Evolutionary conservation across 108 stramenopile genomes (phyloP), one percentile per base, ranked within the genome.

Genomic region (Cyclotella choctawhatcheeana): DNA sequence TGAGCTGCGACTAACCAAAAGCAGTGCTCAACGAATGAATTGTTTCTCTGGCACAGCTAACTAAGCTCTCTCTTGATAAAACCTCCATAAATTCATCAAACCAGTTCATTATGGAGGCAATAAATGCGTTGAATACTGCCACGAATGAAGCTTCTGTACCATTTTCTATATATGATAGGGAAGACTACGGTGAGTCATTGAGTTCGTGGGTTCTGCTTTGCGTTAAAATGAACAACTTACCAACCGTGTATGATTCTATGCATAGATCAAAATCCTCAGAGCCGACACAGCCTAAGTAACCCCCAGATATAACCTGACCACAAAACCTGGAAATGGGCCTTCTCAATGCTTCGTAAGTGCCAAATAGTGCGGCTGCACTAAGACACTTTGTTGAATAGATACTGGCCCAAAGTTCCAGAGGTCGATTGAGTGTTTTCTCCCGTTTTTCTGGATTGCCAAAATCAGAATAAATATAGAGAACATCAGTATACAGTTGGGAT

Each of bases 401-500:
- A 44, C 79, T 77, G 5, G 80, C 45, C 88, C 89, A 90, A 29
- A 85, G 86, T 24, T 74, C 48, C 6, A 76, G n/a, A 1, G 67
- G 68, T 32, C 92, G 69, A 44, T 67, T 73, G 26, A 84, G 64
- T 34, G 86, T 85, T 61, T 81, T 78, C 47, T 78, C 56, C 67
- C 85, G 73, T 64, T 83, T 85, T 26, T 32, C 47, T 24, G 84
- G 73, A 50, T 81, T 82, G 24, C 92, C 92, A 34, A 74, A 82
- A 54, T 79, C 74, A 22, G 82, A 75, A 33, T 80, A 88, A 8
- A 80, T 54, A 55, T 88, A 86, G 1, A 93, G 33, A 3, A 84
- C 64, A 71, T 93, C 92, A 5, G 88, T 86, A 58, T 90, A 93
- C 2, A 90, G 69, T 51, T 84, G 86, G 0, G 87, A 86, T 34